These are phyloP conservation scores for Leccinum uliginosum DNA, from an alignment of 768 basidiomycete genomes.

Conservation along the genomic window DNA sequence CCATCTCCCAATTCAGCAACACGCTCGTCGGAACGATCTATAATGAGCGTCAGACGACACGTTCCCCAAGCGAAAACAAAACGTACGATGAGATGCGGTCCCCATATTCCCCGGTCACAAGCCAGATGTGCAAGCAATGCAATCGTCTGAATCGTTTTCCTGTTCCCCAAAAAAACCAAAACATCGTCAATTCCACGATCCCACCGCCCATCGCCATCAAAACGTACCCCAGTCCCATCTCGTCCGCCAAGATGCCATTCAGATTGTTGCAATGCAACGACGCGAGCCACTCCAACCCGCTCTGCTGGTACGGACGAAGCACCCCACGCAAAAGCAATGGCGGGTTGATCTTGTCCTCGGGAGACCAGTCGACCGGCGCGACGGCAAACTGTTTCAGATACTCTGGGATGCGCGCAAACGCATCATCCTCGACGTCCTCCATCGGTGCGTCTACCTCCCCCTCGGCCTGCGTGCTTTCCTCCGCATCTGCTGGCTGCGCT, in stretches of 20 bases:
- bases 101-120: constrained; percentile 87
- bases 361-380: constrained; percentile 65
- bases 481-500: neutral
- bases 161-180: constrained; percentile 28
- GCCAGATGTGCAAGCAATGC: constrained; percentile 89
- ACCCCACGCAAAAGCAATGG: constrained; percentile 80
- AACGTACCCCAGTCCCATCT: constrained; percentile 90
- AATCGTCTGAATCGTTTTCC: constrained; percentile 96
- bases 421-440: constrained; percentile 35
- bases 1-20: constrained; percentile 93
- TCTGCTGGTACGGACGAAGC: constrained; percentile 89
- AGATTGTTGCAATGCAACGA: constrained; percentile 76
- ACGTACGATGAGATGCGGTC: constrained; percentile 81
- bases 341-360: constrained; percentile 52
- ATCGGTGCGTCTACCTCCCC: constrained; percentile 25
- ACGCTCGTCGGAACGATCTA: constrained; percentile 91
- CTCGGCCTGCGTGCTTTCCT: neutral
- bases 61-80: neutral
- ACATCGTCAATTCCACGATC: neutral
- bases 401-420: constrained; percentile 38
- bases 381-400: constrained; percentile 71
- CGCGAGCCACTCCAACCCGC: constrained; percentile 92
- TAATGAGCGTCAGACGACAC: neutral
- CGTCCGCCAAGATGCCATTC: constrained; percentile 86
- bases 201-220: neutral